Evolutionary conservation across 768 basidiomycete species (phyloP), one percentile per base, ranked within the genome.

Genomic region (Fistulinella prunicolor): DNA sequence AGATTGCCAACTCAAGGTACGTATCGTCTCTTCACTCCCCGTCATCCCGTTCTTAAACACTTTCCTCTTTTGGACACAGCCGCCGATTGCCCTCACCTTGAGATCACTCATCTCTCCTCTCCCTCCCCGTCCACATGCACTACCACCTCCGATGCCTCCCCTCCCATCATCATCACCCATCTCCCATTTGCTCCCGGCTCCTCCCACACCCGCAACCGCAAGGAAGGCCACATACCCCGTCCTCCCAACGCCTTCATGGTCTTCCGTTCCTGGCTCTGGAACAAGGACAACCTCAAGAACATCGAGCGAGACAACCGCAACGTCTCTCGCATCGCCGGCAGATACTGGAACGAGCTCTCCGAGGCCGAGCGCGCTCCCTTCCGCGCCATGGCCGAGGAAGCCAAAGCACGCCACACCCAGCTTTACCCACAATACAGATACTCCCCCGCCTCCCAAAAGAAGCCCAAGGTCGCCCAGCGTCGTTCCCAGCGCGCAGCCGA

Each of bases 161-260:
- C 56, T 7, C 9, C 55, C 42, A 4, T 61, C 24, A 9, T 55
- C n/a, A n/a, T n/a, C 44, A 64, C 65, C 8, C 63, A 69, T 42
- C 55, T 63, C 38, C 54, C 60, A 3, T 60, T 62, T 42, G 23
- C 54, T 2, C 62, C 62, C 19, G 67, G 69, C 24, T 63, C 70
- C n/a, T 70, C 75, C 8, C 75, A 76, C 46, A 64, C 63, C 0
- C 70, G 72, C 47, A 72, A 68, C 54, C 68, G 66, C 59, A 67
- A 63, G 59, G 67, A 60, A 9, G 73, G 72, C 29, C 82, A 82
- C 61, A 78, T 91, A 30, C 82, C 82, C 26, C 82, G 90, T 13
- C 91, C 91, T 2, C 77, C 86, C 46, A 94, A 94, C 60, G 85
- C 89, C 9, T 94, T 92, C 74, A 89, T 92, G 68, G 71, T 91